Evolutionary conservation across 192 early-diverging fungal species (phyloP), one percentile per base, ranked within the genome.

Genomic region (Gamsiella multidivaricata): DNA sequence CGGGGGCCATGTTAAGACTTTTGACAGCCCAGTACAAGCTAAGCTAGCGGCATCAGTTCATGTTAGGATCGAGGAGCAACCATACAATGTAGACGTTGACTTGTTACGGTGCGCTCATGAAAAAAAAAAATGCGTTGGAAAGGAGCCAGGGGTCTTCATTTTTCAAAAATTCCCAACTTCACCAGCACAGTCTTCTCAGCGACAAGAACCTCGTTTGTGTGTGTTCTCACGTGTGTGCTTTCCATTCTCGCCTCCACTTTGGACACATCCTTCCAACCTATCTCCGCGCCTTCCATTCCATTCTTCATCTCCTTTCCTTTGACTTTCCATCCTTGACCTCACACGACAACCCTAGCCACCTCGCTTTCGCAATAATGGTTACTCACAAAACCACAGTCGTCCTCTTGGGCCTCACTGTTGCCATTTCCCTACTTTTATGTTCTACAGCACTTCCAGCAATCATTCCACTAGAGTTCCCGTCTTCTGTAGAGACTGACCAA

Each of bases 341-440:
- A n/a, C n/a, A n/a, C n/a, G n/a, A n/a, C n/a, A n/a, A 15, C 26
- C 36, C 10, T 54, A 26, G 12, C 25, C 22, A 11, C 28, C 2
- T 42, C 32, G 15, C 2, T 25, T 32, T 54, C 26, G 32, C 39
- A 54, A 25, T 15, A 17, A 67, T 67, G 53, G 33, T 67, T 9
- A 2, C 55, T 29, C 26, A 22, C 29, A 15, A 54, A 26, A 42
- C 23, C 10, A 47, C 36, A 29, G 53, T 51, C 3, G 36, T 59
- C 23, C 43, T 67, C 2, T 23, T 75, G 51, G 63, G 63, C n/a
- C 55, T 75, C 25, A 60, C 71, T 6, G 39, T 49, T 25, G 71
- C 71, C 12, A 46, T 37, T n/a, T 61, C 57, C 17, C 34, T 75
- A 25, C 32, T 66, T 12, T 42, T 75, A 7, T 45, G 49, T 34